phyloP scores from a whole-genome alignment of 1,284 basidiomycete species.

The Athelia psychrophila region DNA sequence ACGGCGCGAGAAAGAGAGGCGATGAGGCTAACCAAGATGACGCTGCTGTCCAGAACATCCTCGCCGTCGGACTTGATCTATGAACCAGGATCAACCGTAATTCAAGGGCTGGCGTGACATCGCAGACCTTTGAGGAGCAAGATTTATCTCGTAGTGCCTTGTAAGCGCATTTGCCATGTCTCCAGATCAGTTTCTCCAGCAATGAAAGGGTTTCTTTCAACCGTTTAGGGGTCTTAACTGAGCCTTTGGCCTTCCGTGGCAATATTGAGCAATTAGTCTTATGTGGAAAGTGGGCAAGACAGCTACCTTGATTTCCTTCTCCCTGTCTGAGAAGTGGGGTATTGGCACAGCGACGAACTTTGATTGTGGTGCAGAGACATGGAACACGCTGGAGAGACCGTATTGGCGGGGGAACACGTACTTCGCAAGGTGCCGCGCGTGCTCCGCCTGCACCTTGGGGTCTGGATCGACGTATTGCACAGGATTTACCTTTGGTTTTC shows the following conservation, averaged over 20 bases:
- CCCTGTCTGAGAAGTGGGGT: slow-evolving; percentile 61
- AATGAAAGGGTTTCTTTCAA: slow-evolving; percentile 53
- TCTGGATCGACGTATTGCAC: slow-evolving; percentile 36
- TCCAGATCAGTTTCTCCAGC: slow-evolving; percentile 62
- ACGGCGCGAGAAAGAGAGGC: slow-evolving; percentile 1
- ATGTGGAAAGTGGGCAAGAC: slow-evolving; percentile 1
- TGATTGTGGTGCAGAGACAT: slow-evolving; percentile 11
- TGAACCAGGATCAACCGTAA: slow-evolving; percentile 3
- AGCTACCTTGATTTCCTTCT: slow-evolving; percentile 67
- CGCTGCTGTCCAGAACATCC: slow-evolving; percentile 43
- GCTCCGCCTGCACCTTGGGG: slow-evolving; percentile 38
- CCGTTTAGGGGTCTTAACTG: slow-evolving; percentile 70
- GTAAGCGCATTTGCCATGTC: slow-evolving; percentile 73
- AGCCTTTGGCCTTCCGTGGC: slow-evolving; percentile 37
- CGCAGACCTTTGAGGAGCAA: slow-evolving; percentile 69
- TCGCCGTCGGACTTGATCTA: slow-evolving; percentile 29
- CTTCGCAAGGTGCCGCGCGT: slow-evolving; percentile 68
- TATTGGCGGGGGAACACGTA: slow-evolving; percentile 85
- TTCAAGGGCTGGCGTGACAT: slow-evolving; percentile 1
- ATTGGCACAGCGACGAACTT: slow-evolving; percentile 29
- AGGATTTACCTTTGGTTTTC: slow-evolving; percentile 19
- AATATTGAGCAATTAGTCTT: slow-evolving; percentile 1
- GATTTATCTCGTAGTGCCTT: slow-evolving; percentile 57
- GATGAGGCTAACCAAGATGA: slow-evolving; percentile 49
- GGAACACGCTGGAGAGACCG: slow-evolving; percentile 58